phyloP scores from a whole-genome alignment of 73 alveolate genomes.

The Paramecium octaurelia region DNA sequence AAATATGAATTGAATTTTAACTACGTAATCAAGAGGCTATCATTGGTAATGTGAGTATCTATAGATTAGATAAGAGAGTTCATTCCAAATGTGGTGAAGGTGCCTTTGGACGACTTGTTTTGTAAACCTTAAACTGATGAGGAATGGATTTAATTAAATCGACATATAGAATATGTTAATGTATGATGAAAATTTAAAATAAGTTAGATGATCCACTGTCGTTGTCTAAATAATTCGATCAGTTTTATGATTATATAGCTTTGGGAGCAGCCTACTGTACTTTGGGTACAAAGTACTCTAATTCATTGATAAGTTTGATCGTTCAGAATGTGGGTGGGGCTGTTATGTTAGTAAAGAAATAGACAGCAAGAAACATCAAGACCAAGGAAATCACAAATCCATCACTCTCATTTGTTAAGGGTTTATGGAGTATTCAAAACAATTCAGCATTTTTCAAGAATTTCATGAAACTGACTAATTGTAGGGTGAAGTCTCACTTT shows the following conservation, averaged over 20 bases:
- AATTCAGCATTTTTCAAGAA: slow-evolving; percentile 22
- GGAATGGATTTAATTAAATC: slow-evolving; percentile 2
- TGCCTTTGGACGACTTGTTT: slow-evolving; percentile 13
- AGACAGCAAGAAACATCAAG: slow-evolving; percentile 15
- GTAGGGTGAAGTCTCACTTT: background rate
- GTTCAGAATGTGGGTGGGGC: slow-evolving; percentile 24
- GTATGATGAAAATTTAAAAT: background rate
- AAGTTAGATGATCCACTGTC: slow-evolving; percentile 2
- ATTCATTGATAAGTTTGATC: background rate
- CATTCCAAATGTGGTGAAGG: background rate
- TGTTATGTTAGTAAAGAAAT: background rate
- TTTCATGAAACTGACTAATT: background rate
- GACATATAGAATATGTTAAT: background rate
- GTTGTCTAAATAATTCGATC: background rate
- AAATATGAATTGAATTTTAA: background rate
- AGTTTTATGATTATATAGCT: background rate
- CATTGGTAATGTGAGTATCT: background rate
- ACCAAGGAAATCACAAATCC: slow-evolving; percentile 7
- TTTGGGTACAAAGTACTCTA: background rate
- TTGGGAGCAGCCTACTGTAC: slow-evolving; percentile 14
- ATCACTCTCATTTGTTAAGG: background rate
- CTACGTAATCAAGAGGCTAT: slow-evolving; percentile 29
- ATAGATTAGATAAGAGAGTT: background rate
- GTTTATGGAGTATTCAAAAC: slow-evolving; percentile 9
- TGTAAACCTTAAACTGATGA: background rate